These are phyloP conservation scores for Fusarium beomiforme DNA, from an alignment of 2,329 filamentous ascomycete genomes.

Conservation along the genomic window DNA sequence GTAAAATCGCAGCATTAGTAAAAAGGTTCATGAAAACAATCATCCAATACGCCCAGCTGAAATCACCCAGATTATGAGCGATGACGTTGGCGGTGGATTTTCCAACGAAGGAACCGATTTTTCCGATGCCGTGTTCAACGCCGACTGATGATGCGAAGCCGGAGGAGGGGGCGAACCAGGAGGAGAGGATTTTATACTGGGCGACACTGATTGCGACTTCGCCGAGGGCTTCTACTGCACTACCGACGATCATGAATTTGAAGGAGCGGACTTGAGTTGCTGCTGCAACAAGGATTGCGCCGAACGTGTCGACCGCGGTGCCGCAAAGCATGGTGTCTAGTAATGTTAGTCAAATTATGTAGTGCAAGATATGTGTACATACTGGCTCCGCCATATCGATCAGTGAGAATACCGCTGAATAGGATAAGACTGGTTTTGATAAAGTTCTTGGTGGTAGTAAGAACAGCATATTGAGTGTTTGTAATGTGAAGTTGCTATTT, in stretches of 20 bases:
- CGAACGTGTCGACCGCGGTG: conserved; percentile 68
- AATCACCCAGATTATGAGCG: conserved; percentile 64
- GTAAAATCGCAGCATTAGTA: conserved; percentile 63
- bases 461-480: conserved; percentile 67
- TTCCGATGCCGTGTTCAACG: conserved; percentile 68
- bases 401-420: conserved; percentile 64
- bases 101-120: conserved; percentile 69
- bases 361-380: conserved; percentile 1
- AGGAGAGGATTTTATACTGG: conserved; percentile 72
- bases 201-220: conserved; percentile 72
- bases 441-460: conserved; percentile 70
- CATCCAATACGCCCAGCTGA: conserved; percentile 71
- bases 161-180: conserved; percentile 70
- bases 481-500: conserved; percentile 64
- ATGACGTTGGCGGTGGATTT: conserved; percentile 70
- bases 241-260: conserved; percentile 68
- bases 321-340: conserved; percentile 65
- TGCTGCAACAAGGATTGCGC: conserved; percentile 67
- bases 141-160: conserved; percentile 71
- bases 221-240: conserved; percentile 65
- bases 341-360: neutral
- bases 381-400: conserved; percentile 67
- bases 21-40: conserved; percentile 72
- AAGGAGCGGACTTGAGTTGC: conserved; percentile 66
- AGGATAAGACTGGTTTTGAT: conserved; percentile 68